These are phyloP conservation scores for Neobulgaria alba DNA, from an alignment of 2,329 filamentous ascomycete species.

Conservation along the genomic window DNA sequence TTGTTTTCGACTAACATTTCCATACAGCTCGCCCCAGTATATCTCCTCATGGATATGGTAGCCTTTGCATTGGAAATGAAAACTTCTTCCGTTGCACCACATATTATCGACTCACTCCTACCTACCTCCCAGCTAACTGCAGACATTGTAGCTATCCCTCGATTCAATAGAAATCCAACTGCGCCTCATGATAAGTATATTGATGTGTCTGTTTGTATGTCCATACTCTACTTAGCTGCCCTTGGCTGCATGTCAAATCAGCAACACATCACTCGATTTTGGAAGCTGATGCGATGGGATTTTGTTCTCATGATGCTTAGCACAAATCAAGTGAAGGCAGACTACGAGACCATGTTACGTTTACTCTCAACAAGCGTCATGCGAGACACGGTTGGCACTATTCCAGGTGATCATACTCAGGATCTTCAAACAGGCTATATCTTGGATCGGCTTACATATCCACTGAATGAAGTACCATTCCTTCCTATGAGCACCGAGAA, in stretches of 20 bases:
- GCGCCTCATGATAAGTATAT: constrained; percentile 46
- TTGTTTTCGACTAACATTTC: constrained; percentile 8
- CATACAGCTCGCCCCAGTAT: constrained; percentile 50
- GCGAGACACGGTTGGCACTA: constrained; percentile 56
- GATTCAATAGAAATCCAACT: constrained; percentile 34
- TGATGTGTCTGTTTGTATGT: constrained; percentile 54
- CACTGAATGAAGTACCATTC: constrained; percentile 36
- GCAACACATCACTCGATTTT: constrained; percentile 41
- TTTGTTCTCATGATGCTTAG: constrained; percentile 60
- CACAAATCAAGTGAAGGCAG: constrained; percentile 53
- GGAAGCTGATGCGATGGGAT: constrained; percentile 57
- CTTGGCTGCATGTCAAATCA: constrained; percentile 43
- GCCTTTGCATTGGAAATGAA: constrained; percentile 56
- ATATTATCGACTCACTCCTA: constrained; percentile 49
- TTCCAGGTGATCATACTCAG: constrained; percentile 35
- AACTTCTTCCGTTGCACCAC: constrained; percentile 47
- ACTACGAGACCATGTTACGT: constrained; percentile 56
- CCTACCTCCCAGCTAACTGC: constrained; percentile 49
- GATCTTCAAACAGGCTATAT: constrained; percentile 31
- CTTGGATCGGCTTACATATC: constrained; percentile 32
- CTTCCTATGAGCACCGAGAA: constrained; percentile 19
- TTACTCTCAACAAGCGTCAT: constrained; percentile 60
- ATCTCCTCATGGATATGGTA: constrained; percentile 55
- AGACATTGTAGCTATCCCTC: constrained; percentile 41
- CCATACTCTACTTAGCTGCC: constrained; percentile 55